Conservation (phyloP, 2,329 filamentous ascomycete genomes). For the Tolypocladium endophyticum region DNA sequence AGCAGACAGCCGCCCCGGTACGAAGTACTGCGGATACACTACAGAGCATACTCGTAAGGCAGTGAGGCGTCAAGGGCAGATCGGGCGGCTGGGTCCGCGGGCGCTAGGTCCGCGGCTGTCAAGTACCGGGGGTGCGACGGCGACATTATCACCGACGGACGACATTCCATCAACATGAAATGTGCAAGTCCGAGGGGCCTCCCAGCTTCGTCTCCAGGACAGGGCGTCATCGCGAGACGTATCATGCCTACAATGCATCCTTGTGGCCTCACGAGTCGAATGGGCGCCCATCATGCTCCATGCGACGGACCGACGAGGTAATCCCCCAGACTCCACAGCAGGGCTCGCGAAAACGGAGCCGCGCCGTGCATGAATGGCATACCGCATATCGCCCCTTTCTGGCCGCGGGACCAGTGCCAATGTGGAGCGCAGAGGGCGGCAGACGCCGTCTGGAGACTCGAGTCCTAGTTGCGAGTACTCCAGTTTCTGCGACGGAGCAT, state of each 20-base stretch:
- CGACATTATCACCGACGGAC: background rate
- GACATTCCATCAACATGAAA: too few relatives aligned
- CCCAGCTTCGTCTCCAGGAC: background rate
- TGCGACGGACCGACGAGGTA: background rate
- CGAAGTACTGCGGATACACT: background rate
- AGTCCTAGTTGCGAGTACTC: too few relatives aligned
- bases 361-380: background rate
- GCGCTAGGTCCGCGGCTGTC: background rate
- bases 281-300: background rate
- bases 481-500: background rate
- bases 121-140: background rate
- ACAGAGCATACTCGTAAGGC: background rate
- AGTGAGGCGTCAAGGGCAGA: background rate
- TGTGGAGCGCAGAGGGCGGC: background rate
- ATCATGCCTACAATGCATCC: background rate
- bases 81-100: background rate
- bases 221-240: background rate
- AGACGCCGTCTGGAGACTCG: background rate
- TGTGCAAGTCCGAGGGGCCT: background rate
- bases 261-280: background rate
- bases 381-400: background rate
- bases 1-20: background rate
- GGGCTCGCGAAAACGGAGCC: background rate
- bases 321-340: too few relatives aligned
- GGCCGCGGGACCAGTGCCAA: background rate